Base-by-base conservation (phyloP, 495 filamentous ascomycete species). In the Melanomma pulvis-pyrius region DNA sequence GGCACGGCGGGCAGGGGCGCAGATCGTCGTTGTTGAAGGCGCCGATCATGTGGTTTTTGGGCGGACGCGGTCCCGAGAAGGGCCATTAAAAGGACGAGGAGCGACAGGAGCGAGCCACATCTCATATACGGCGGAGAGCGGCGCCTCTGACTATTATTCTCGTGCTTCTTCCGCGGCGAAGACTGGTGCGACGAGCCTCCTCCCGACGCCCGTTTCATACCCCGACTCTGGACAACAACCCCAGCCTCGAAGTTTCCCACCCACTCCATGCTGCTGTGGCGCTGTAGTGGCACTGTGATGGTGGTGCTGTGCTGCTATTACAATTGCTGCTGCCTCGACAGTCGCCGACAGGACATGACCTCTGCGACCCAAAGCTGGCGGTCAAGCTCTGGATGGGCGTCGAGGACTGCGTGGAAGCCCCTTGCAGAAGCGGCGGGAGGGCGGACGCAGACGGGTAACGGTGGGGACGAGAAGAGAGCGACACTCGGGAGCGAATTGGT, bases 21-120 rank as follows among this genome's bases (percentile, higher is more conserved):
- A 34, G 65, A 68, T 61, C 65, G 49, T 52, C 24, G 55, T 29
- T 53, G 64, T 15, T 44, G 39, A 19, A 25, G 7, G 12, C 59
- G 69, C 59, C 67, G 64, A 61, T 59, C 69, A 64, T 68, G 55
- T 58, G 57, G 3, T 30, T 61, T n/a, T 6, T 47, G 30, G 19
- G 69, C 69, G 13, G 61, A 21, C n/a, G 44, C 65, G 36, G 59
- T 39, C 19, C 64, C 63, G 49, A 61, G 54, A 17, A 68, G 34
- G 22, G 53, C 22, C 39, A 72, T 13, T 1, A 72, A 55, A 13
- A 68, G 25, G 5, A 65, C 21, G 39, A 63, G 24, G 22, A 72
- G 21, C 26, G 59, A 61, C 2, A 70, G 56, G 60, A 4, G 47
- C 34, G 36, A 29, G 12, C 21, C 9, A 21, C 11, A 3, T 21